Percentiles rank a stretch among this genome's conserved stretches.
These are phyloP conservation scores for Amphichorda felina DNA, from an alignment of 2,329 filamentous ascomycete species.

Conservation along the genomic window DNA sequence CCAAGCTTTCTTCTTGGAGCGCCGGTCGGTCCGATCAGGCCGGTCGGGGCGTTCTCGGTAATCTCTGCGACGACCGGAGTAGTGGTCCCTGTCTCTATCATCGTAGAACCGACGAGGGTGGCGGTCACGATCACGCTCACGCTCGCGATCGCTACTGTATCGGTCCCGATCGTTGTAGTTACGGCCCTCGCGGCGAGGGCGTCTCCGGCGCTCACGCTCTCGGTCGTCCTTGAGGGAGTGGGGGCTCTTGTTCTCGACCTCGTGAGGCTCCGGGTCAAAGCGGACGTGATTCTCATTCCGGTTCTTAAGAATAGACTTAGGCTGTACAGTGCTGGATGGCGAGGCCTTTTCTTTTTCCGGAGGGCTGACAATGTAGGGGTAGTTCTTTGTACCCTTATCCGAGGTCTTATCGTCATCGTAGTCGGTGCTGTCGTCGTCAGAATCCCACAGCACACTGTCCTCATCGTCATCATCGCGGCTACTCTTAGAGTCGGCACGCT, in stretches of 20 bases:
- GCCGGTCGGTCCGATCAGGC: slow-evolving; percentile 23
- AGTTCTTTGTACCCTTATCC: slow-evolving; percentile 17
- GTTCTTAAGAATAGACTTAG: slow-evolving; percentile 52
- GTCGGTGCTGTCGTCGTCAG: slow-evolving; percentile 16
- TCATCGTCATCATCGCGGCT: slow-evolving; percentile 16
- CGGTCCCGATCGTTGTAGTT: slow-evolving; percentile 17
- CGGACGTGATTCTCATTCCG: slow-evolving; percentile 44
- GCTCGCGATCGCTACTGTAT: slow-evolving; percentile 4
- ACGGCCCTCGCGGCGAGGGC: slow-evolving; percentile 10
- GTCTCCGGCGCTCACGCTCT: slow-evolving; percentile 11
- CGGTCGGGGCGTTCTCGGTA: slow-evolving; percentile 16
- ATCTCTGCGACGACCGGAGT: not conserved
- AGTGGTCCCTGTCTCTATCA: slow-evolving; percentile 7
- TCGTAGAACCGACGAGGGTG: slow-evolving; percentile 10
- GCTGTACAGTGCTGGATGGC: slow-evolving; percentile 23
- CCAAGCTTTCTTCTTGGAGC: slow-evolving; percentile 31
- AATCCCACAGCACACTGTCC: slow-evolving; percentile 15
- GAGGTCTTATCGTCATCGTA: slow-evolving; percentile 19
- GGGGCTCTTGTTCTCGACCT: slow-evolving; percentile 22
- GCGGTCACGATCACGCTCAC: slow-evolving; percentile 12
- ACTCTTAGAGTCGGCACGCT: slow-evolving; percentile 18
- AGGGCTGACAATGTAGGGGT: slow-evolving; percentile 23
- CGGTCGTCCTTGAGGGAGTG: slow-evolving; percentile 6
- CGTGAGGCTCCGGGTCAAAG: slow-evolving; percentile 35
- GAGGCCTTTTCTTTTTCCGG: slow-evolving; percentile 20